Evolutionary conservation across 345 rosid species (phyloP).

Genomic region (Laguncularia racemosa): DNA sequence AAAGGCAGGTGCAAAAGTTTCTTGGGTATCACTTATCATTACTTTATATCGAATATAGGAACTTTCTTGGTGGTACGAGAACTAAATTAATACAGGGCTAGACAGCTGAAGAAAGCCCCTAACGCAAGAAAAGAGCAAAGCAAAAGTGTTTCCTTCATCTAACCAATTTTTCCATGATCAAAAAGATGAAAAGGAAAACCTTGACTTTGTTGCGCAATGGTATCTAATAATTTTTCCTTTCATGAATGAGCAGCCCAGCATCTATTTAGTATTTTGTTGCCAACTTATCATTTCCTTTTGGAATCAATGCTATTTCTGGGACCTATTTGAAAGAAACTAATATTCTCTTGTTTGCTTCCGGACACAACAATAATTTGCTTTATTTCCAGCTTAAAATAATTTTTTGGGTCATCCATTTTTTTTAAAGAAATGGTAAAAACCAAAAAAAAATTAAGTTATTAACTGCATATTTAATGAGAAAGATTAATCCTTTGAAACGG

Average conservation of each 20-base stretch:
- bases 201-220: conserved; percentile 4
- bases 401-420: no score
- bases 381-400: not conserved
- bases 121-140: not conserved
- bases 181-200: conserved; percentile 7
- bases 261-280: not conserved
- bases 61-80: no score
- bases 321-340: not conserved
- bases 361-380: conserved; percentile 8
- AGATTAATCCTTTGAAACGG: no score
- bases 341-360: conserved; percentile 5
- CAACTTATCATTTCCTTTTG: not conserved
- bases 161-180: not conserved
- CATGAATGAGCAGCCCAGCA: not conserved
- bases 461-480: no score
- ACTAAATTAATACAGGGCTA: no score
- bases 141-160: no score
- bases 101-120: conserved; percentile 3
- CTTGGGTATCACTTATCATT: no score
- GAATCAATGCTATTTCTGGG: not conserved
- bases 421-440: no score
- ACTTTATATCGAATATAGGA: no score
- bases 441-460: no score
- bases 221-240: not conserved
- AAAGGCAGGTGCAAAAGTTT: no score